Percentiles rank a stretch among this genome's conserved stretches.
Evolutionary conservation across 257 asterid species (phyloP).

Genomic region (Solanum neorickii): DNA sequence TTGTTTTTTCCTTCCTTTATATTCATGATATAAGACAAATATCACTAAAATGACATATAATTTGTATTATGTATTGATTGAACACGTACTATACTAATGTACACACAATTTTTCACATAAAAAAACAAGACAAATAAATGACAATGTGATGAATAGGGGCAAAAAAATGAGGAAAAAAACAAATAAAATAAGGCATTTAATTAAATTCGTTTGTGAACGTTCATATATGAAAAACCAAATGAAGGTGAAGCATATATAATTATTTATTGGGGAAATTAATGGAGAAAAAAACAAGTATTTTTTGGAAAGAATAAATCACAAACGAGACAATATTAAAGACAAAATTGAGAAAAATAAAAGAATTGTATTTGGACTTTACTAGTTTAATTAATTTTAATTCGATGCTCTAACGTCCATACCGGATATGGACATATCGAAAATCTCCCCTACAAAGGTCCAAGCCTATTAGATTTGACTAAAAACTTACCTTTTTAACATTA

Average conservation of each 20-base stretch:
- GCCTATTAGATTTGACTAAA: neutral
- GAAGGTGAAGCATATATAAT: neutral
- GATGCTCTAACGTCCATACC: too few species aligned
- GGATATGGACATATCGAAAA: too few species aligned
- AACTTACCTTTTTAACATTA: too few species aligned
- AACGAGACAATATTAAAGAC: neutral
- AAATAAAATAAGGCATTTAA: neutral
- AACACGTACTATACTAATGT: neutral
- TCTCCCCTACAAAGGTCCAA: neutral
- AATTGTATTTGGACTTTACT: neutral
- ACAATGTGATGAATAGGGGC: neutral
- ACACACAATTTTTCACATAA: neutral
- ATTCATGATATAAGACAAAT: neutral
- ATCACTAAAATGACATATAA: neutral
- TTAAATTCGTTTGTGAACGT: neutral
- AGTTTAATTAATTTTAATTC: neutral
- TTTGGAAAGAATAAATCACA: neutral
- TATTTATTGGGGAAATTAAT: neutral
- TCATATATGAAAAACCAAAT: neutral
- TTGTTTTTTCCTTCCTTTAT: neutral
- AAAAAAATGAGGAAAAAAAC: neutral
- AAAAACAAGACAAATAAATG: neutral
- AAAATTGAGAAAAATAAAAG: neutral
- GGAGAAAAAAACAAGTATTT: neutral
- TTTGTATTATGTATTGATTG: neutral